A percentile compares a stretch with the other conserved stretches of the same genome.
phyloP scores from a whole-genome alignment of 78 protist genomes.

The Parvularia atlantis region DNA sequence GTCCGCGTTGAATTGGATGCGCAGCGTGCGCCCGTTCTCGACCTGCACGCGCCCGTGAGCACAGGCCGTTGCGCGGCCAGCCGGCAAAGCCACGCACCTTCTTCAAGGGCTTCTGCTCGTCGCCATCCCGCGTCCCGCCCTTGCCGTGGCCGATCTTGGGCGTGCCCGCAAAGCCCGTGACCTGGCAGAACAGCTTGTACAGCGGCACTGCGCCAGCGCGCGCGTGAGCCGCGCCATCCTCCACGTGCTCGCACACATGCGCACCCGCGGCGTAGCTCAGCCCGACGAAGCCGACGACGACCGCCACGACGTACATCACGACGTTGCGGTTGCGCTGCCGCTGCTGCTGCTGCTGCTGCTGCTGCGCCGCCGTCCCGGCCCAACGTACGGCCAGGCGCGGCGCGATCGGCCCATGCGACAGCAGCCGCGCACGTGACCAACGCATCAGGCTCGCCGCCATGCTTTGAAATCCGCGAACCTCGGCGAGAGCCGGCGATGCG shows the following conservation, averaged over 20 bases:
- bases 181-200: constrained; percentile 73
- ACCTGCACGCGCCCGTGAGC: too few relatives aligned
- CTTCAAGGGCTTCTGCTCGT: neutral
- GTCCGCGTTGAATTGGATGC: constrained; percentile 32
- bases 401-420: too few relatives aligned
- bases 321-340: too few relatives aligned
- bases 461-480: too few relatives aligned
- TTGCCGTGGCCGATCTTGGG: neutral
- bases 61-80: neutral
- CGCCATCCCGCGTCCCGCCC: neutral
- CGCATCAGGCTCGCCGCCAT: too few relatives aligned
- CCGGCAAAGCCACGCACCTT: neutral
- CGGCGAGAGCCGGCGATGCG: too few relatives aligned
- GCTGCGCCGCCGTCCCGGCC: too few relatives aligned
- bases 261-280: neutral
- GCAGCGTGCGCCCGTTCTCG: neutral
- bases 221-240: constrained; percentile 48
- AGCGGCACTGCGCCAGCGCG: constrained; percentile 87
- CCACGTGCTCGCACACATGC: too few relatives aligned
- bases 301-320: neutral
- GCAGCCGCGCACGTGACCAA: too few relatives aligned
- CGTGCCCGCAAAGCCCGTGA: constrained; percentile 10
- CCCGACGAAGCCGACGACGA: neutral
- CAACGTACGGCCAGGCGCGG: too few relatives aligned
- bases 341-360: too few relatives aligned